Evolutionary conservation across 257 asterid species (phyloP).

Genomic region (Salvia hispanica): DNA sequence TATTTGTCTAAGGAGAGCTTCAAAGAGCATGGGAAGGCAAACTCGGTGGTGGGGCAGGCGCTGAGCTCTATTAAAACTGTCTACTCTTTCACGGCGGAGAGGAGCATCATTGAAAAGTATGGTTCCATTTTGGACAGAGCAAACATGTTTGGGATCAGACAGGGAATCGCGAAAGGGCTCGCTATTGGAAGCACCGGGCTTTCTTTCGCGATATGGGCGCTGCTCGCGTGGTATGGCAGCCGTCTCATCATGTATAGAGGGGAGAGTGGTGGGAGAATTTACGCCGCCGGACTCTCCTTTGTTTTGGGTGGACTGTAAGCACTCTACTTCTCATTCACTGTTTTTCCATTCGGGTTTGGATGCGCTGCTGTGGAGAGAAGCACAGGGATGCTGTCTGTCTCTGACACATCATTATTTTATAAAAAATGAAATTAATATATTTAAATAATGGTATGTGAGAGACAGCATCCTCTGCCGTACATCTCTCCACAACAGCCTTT

Average conservation of each 20-base stretch:
- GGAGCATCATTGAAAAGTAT: slow-evolving; percentile 58
- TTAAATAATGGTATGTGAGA: too few relatives aligned
- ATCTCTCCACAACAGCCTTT: neutral
- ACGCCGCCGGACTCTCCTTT: slow-evolving; percentile 73
- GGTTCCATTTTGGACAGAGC: slow-evolving; percentile 56
- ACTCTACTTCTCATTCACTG: too few relatives aligned
- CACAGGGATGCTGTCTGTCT: too few relatives aligned
- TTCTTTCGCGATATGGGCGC: slow-evolving; percentile 85
- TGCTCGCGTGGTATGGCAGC: slow-evolving; percentile 94
- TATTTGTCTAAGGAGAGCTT: slow-evolving; percentile 54
- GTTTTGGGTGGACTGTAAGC: slow-evolving; percentile 88
- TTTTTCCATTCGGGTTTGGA: too few relatives aligned
- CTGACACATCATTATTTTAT: too few relatives aligned
- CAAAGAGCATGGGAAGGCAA: slow-evolving; percentile 69
- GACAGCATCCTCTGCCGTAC: too few relatives aligned
- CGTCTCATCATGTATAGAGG: slow-evolving; percentile 73
- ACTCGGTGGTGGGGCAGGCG: slow-evolving; percentile 65
- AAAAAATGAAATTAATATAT: too few relatives aligned
- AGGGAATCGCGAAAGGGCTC: slow-evolving; percentile 80
- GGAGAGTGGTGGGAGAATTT: slow-evolving; percentile 80
- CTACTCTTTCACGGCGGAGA: slow-evolving; percentile 84
- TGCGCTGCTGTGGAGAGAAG: too few relatives aligned
- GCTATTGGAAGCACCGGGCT: slow-evolving; percentile 81
- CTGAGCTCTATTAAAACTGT: slow-evolving; percentile 79
- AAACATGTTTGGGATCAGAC: slow-evolving; percentile 67